These are phyloP conservation scores for Amauroascus niger DNA, from an alignment of 2,329 filamentous ascomycete genomes.

Conservation along the genomic window DNA sequence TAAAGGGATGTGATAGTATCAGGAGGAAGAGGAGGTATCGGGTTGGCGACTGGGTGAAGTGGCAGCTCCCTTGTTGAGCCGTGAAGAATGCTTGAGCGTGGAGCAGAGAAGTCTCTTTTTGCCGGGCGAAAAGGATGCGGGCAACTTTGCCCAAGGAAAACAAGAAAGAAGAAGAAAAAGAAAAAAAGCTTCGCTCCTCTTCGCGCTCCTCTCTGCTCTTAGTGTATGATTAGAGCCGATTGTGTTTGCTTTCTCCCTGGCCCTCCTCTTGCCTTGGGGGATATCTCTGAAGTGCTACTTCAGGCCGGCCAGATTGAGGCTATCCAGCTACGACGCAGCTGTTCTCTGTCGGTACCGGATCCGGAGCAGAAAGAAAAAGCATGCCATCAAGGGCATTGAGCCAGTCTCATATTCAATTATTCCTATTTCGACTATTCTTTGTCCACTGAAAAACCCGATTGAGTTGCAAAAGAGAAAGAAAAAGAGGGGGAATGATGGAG, in stretches of 20 bases:
- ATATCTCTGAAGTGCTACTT: conserved; percentile 7
- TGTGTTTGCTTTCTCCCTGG: neutral
- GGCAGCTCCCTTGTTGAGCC: too few relatives aligned
- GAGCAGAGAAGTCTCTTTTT: too few relatives aligned
- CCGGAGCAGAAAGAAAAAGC: conserved; percentile 5
- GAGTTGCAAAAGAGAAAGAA: too few relatives aligned
- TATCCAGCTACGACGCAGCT: conserved; percentile 1
- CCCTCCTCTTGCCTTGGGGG: conserved; percentile 9
- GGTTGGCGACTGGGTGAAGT: neutral
- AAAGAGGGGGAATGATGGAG: too few relatives aligned
- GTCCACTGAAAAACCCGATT: neutral
- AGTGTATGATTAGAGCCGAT: neutral
- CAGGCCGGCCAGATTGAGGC: neutral
- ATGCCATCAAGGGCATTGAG: conserved; percentile 9
- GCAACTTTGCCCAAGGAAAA: too few relatives aligned
- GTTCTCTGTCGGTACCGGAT: conserved; percentile 6
- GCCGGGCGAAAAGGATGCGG: too few relatives aligned
- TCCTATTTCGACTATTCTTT: conserved; percentile 12
- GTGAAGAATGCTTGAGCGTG: too few relatives aligned
- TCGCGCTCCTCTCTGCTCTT: neutral
- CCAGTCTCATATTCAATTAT: conserved; percentile 12
- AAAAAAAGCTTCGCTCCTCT: neutral
- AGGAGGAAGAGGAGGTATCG: neutral
- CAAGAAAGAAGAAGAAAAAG: neutral
- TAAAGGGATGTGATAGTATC: neutral